phyloP scores from a whole-genome alignment of 345 rosid genomes.

The Pelargonium nanum region DNA sequence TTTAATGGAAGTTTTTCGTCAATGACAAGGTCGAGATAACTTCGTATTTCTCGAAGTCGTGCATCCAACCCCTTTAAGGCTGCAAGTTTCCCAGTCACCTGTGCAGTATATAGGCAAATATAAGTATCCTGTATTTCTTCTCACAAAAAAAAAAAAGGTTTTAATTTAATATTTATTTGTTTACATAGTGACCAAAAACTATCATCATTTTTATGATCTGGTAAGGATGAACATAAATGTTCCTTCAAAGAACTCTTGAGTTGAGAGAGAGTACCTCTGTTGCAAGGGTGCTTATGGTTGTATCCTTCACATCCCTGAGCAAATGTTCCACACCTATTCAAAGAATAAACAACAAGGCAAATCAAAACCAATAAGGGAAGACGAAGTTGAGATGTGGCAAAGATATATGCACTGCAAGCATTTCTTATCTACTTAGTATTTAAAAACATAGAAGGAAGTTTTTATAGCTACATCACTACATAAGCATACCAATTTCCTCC shows the following conservation, averaged over 20 bases:
- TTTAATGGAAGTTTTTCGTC: constrained; percentile 66
- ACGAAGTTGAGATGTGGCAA: constrained; percentile 4
- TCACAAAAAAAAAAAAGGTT: not conserved
- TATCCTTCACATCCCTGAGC: constrained; percentile 81
- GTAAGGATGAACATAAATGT: not conserved
- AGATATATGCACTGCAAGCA: constrained; percentile 1
- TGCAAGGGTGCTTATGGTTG: constrained; percentile 77
- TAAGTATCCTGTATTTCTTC: not conserved
- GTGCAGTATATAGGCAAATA: not conserved
- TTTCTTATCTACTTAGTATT: not conserved
- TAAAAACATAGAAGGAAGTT: too few relatives aligned
- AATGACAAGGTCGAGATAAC: constrained; percentile 66
- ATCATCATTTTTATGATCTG: too few relatives aligned
- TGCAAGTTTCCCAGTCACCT: constrained; percentile 70
- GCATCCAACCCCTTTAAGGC: constrained; percentile 82
- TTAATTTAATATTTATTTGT: not conserved
- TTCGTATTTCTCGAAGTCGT: constrained; percentile 46
- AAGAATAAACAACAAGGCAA: constrained; percentile 6
- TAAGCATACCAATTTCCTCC: constrained; percentile 73
- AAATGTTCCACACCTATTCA: constrained; percentile 65
- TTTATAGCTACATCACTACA: not conserved
- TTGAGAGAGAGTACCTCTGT: constrained; percentile 42
- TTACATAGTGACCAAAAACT: not conserved
- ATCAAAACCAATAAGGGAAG: not conserved
- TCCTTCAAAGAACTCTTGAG: not conserved